A percentile compares a stretch with the other conserved stretches of the same genome.
phyloP scores from a whole-genome alignment of 2,329 filamentous ascomycete genomes.

The Metarhizium anisopliae region DNA sequence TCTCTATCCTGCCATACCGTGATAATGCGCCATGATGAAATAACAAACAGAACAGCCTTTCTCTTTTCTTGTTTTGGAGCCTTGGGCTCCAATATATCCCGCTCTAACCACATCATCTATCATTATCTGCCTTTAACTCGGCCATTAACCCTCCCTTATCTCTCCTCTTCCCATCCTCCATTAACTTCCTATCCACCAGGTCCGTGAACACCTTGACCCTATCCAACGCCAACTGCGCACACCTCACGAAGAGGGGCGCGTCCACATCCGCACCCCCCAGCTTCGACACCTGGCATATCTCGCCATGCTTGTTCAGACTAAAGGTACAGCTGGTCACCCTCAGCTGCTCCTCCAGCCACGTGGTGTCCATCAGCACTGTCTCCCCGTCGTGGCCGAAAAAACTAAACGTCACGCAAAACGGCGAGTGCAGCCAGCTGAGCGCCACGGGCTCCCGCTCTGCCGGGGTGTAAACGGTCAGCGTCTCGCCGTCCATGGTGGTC shows the following conservation, averaged over 20 bases:
- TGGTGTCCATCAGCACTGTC: constrained; percentile 59
- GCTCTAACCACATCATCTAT: constrained; percentile 36
- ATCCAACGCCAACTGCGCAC: constrained; percentile 61
- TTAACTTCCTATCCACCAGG: constrained; percentile 63
- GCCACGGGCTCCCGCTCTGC: constrained; percentile 85
- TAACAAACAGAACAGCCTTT: constrained; percentile 1
- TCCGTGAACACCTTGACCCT: constrained; percentile 76
- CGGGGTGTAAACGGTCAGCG: constrained; percentile 73
- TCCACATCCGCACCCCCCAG: constrained; percentile 77
- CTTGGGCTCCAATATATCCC: background rate
- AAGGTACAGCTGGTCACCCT: constrained; percentile 67
- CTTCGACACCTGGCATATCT: constrained; percentile 88
- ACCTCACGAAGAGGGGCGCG: constrained; percentile 67
- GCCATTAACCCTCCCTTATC: constrained; percentile 72
- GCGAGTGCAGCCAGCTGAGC: constrained; percentile 83
- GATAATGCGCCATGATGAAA: constrained; percentile 3
- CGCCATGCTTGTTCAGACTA: constrained; percentile 80
- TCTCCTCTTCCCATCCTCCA: constrained; percentile 67
- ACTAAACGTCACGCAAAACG: constrained; percentile 83
- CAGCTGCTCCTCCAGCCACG: constrained; percentile 66
- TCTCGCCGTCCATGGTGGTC: constrained; percentile 75
- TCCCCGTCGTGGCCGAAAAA: constrained; percentile 59
- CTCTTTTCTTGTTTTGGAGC: constrained; percentile 4
- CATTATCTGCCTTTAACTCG: constrained; percentile 77
- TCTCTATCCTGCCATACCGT: constrained; percentile 1